Evolutionary conservation across 371 early-diverging fungal species (phyloP).

Genomic region (Homolaphlyctis polyrhiza): DNA sequence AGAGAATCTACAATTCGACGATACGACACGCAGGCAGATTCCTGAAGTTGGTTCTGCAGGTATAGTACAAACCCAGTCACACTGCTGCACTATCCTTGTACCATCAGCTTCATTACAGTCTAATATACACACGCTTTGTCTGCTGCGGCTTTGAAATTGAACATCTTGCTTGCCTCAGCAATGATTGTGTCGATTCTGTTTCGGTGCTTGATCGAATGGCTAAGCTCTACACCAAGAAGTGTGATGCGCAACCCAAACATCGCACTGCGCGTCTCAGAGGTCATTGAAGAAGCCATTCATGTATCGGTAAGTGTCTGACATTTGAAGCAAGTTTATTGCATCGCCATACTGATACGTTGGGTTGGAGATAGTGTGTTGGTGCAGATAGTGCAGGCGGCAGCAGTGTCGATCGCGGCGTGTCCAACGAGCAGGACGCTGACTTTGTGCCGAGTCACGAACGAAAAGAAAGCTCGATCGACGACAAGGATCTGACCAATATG

Average conservation of each 20-base stretch:
- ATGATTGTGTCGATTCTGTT: constrained; percentile 55
- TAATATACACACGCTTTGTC: too few species aligned
- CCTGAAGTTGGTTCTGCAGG: neutral
- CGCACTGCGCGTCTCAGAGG: constrained; percentile 65
- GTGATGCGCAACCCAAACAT: constrained; percentile 61
- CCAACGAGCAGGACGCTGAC: too few species aligned
- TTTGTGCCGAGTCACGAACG: neutral
- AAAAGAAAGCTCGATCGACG: neutral
- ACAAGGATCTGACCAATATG: neutral
- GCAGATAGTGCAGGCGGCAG: too few species aligned
- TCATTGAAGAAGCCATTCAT: constrained; percentile 59
- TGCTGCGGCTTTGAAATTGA: too few species aligned
- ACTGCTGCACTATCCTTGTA: too few species aligned
- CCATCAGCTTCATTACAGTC: too few species aligned
- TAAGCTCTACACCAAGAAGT: constrained; percentile 61
- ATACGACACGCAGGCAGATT: constrained; percentile 19
- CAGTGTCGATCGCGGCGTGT: too few species aligned
- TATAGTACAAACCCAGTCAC: too few species aligned
- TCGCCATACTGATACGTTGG: too few species aligned
- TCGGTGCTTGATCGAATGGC: constrained; percentile 69
- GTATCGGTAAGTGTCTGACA: constrained; percentile 10
- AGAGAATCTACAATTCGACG: constrained; percentile 59
- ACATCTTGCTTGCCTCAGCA: constrained; percentile 2
- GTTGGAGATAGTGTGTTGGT: too few species aligned
- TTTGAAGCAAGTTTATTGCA: neutral